A percentile compares a stretch with the other conserved stretches of the same genome.
These are phyloP conservation scores for Hypoxylon rubiginosum DNA, from an alignment of 2,329 filamentous ascomycete genomes.

Conservation along the genomic window DNA sequence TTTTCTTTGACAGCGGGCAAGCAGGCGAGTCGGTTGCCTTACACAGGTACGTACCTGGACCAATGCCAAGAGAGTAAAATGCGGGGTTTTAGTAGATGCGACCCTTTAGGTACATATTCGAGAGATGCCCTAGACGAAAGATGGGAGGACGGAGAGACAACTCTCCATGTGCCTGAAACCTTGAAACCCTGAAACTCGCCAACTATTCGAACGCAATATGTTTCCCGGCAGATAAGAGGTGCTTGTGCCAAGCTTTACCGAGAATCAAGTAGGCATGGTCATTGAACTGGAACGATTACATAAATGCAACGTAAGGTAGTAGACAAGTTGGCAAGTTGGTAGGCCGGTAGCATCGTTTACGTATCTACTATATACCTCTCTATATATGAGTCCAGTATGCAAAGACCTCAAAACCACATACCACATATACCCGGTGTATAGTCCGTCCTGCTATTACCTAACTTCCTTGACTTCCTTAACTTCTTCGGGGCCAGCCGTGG, in stretches of 20 bases:
- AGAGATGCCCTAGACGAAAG: not conserved
- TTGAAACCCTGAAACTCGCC: not conserved
- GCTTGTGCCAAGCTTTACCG: not conserved
- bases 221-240: not conserved
- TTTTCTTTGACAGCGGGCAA: slow-evolving; percentile 17
- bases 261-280: not conserved
- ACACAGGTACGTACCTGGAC: not conserved
- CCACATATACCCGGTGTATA: not conserved
- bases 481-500: slow-evolving; percentile 4
- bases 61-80: slow-evolving; percentile 35
- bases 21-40: not conserved
- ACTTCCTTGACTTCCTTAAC: not conserved
- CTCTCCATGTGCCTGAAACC: not conserved
- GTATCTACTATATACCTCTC: not conserved
- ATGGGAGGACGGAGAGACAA: not conserved
- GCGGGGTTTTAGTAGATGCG: slow-evolving; percentile 37
- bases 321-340: not conserved
- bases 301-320: not conserved
- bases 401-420: not conserved
- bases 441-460: too few species aligned
- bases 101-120: not conserved
- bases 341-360: not conserved
- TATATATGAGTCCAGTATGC: not conserved
- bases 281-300: not conserved
- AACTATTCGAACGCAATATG: not conserved